Percentiles rank a stretch among this genome's conserved stretches.
Evolutionary conservation across 768 basidiomycete species (phyloP).

Genomic region (Leccinum rimulosum): DNA sequence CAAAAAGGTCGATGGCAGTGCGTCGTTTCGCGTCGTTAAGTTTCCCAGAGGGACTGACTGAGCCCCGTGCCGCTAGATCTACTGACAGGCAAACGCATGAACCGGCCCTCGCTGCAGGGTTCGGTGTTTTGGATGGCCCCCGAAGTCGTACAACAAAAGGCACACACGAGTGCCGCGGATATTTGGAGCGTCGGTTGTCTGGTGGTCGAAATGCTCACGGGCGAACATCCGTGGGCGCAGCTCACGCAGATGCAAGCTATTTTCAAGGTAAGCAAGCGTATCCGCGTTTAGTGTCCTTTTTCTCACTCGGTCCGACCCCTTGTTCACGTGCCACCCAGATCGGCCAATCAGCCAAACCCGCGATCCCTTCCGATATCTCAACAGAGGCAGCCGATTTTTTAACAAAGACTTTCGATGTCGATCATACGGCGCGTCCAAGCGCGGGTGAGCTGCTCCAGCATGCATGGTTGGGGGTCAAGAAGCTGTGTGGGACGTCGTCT

Average conservation of each 20-base stretch:
- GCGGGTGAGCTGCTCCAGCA: constrained; percentile 75
- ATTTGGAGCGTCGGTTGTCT: constrained; percentile 97
- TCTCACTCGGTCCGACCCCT: neutral
- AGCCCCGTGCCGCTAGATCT: constrained; percentile 31
- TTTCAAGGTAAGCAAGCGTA: constrained; percentile 64
- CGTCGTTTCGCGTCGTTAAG: constrained; percentile 35
- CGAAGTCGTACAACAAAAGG: constrained; percentile 95
- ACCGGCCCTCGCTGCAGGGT: constrained; percentile 92
- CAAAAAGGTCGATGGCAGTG: constrained; percentile 95
- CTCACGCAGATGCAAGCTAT: constrained; percentile 99
- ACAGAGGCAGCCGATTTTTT: constrained; percentile 86
- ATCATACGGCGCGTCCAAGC: constrained; percentile 77
- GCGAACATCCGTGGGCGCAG: constrained; percentile 93
- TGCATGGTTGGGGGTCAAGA: constrained; percentile 58
- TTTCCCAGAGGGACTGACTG: constrained; percentile 31
- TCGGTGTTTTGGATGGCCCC: constrained; percentile 99
- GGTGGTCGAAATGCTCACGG: constrained; percentile 95
- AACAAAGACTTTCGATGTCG: constrained; percentile 78
- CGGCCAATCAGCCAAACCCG: constrained; percentile 83
- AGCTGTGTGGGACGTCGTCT: constrained; percentile 18
- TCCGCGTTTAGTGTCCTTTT: neutral
- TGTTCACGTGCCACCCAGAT: constrained; percentile 52
- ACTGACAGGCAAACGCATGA: constrained; percentile 62
- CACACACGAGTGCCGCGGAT: constrained; percentile 88
- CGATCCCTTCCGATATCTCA: constrained; percentile 90